Conservation (phyloP, 1,284 basidiomycete genomes). For the Sanghuangporus sanghuang region DNA sequence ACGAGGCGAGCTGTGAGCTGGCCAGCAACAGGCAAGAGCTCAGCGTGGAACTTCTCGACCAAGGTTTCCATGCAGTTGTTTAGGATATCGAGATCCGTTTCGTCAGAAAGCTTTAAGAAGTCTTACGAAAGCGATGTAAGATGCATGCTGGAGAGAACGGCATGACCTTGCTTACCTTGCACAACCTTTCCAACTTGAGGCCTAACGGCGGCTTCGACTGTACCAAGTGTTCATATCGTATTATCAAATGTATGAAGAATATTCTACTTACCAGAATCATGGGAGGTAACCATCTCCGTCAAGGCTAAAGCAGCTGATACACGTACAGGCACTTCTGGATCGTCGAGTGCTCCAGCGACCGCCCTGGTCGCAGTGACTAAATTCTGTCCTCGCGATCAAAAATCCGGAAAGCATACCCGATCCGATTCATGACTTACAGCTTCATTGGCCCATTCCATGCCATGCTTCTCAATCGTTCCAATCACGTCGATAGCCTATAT, state of each 20-base stretch:
- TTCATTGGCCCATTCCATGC: slow-evolving; percentile 59
- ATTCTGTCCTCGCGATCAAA: slow-evolving; percentile 35
- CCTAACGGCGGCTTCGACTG: slow-evolving; percentile 68
- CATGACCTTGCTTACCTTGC: slow-evolving; percentile 49
- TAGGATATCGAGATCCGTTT: slow-evolving; percentile 85
- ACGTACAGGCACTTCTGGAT: slow-evolving; percentile 77
- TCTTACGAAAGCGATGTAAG: slow-evolving; percentile 37
- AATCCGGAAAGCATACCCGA: neutral
- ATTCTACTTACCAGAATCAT: slow-evolving; percentile 50
- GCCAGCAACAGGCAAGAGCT: slow-evolving; percentile 82
- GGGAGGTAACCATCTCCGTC: slow-evolving; percentile 68
- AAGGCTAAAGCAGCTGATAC: slow-evolving; percentile 81
- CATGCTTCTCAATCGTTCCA: slow-evolving; percentile 63
- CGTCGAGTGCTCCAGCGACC: slow-evolving; percentile 59
- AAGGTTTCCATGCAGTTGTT: slow-evolving; percentile 81
- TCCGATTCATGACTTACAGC: slow-evolving; percentile 39
- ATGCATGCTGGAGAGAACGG: neutral
- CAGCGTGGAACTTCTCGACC: slow-evolving; percentile 81
- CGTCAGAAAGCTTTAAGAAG: slow-evolving; percentile 81
- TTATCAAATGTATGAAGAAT: neutral
- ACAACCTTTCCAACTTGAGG: slow-evolving; percentile 85
- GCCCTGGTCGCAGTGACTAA: slow-evolving; percentile 60
- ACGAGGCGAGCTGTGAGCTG: slow-evolving; percentile 78
- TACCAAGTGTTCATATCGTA: neutral
- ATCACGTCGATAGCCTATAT: slow-evolving; percentile 73